Conservation (phyloP, 2,329 filamentous ascomycete species). For the Fusarium sublunatum region DNA sequence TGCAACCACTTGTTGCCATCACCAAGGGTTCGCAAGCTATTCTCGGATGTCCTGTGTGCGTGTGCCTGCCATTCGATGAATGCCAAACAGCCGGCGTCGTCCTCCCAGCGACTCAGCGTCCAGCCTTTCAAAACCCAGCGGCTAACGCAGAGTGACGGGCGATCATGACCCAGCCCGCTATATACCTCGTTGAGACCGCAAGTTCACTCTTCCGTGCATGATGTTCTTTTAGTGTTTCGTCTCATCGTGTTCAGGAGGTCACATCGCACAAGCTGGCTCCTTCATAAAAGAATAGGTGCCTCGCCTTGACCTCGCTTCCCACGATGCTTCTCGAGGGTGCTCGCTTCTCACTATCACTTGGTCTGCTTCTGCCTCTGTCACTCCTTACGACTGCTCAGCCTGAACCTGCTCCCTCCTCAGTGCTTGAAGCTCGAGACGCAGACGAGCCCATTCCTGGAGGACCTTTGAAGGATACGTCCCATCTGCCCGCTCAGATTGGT, state of each 20-base stretch:
- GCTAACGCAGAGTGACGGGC: constrained; percentile 57
- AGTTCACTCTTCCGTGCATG: constrained; percentile 56
- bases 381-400: constrained; percentile 48
- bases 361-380: constrained; percentile 45
- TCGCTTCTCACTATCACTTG: constrained; percentile 45
- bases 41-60: constrained; percentile 52
- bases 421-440: constrained; percentile 52
- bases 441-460: constrained; percentile 69
- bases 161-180: constrained; percentile 65
- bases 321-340: constrained; percentile 55
- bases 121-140: constrained; percentile 53
- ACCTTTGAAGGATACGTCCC: constrained; percentile 69
- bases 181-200: constrained; percentile 64
- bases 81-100: constrained; percentile 31
- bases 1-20: constrained; percentile 48
- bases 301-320: constrained; percentile 44
- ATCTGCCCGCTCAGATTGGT: constrained; percentile 84
- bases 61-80: constrained; percentile 49
- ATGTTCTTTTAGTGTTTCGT: constrained; percentile 64
- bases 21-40: constrained; percentile 52
- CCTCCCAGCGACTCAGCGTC: constrained; percentile 57
- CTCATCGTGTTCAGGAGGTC: constrained; percentile 57
- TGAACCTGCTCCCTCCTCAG: constrained; percentile 45
- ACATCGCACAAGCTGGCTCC: constrained; percentile 50
- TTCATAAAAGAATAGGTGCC: constrained; percentile 47